Conservation (phyloP, 805 yeast genomes). For the Saccharomyces paradoxus region DNA sequence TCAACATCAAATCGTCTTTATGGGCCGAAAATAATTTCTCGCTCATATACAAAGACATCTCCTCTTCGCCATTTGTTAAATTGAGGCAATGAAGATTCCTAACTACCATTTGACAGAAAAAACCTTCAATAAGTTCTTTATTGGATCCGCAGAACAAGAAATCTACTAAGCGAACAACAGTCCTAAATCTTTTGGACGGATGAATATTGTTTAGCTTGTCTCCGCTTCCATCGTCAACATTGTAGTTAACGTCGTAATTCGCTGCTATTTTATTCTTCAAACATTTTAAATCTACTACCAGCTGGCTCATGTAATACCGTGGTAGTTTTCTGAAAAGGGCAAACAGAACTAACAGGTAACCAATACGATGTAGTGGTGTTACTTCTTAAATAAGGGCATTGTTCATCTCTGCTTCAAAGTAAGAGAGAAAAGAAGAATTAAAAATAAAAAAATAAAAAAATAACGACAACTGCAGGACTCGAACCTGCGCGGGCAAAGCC, state of each 20-base stretch:
- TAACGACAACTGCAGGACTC: constrained; percentile 60
- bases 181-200: constrained; percentile 2
- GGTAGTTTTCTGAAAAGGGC: neutral
- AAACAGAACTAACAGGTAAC: neutral
- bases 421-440: no score
- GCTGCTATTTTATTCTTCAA: neutral
- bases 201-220: neutral
- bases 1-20: neutral
- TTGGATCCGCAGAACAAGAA: constrained; percentile 2
- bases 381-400: no score
- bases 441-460: constrained; percentile 20
- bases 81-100: constrained; percentile 4
- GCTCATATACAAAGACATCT: neutral
- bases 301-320: neutral
- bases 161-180: constrained; percentile 13
- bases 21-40: neutral
- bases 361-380: no score
- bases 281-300: neutral
- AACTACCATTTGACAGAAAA: constrained; percentile 7
- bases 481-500: constrained; percentile 52
- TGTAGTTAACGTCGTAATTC: neutral
- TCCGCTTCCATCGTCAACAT: neutral
- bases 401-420: no score
- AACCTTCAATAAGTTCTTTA: neutral
- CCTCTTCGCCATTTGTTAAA: neutral